Evolutionary conservation across 352 stramenopile genomes (phyloP).

Genomic region (Pythium myriotylum): DNA sequence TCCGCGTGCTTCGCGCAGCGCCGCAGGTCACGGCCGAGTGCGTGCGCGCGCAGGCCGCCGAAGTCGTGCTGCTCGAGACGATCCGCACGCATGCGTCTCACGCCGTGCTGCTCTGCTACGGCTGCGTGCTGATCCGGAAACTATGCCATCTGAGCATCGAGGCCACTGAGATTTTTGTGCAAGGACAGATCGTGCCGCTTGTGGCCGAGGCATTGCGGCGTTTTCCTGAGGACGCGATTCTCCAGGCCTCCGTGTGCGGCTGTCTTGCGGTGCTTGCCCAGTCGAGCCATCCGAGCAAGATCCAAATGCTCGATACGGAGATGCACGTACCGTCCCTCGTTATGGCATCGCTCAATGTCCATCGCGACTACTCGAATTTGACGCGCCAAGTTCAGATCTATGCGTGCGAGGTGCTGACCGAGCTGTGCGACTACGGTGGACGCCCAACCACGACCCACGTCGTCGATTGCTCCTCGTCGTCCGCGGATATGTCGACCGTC

Average conservation of each 20-base stretch:
- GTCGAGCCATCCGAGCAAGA: conserved; percentile 60
- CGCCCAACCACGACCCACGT: conserved; percentile 37
- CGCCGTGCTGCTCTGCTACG: conserved; percentile 75
- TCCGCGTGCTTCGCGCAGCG: conserved; percentile 60
- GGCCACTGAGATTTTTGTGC: conserved; percentile 61
- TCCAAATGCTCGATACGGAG: conserved; percentile 50
- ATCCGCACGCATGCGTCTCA: conserved; percentile 61
- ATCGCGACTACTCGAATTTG: conserved; percentile 72
- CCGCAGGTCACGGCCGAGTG: conserved; percentile 73
- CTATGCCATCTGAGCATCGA: conserved; percentile 73
- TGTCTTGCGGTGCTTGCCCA: conserved; percentile 63
- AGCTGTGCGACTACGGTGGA: conserved; percentile 64
- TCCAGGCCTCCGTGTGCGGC: conserved; percentile 67
- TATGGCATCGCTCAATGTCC: conserved; percentile 47
- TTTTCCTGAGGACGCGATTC: conserved; percentile 68
- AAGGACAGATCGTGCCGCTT: conserved; percentile 54
- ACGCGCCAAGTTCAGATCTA: conserved; percentile 83
- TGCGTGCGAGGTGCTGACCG: conserved; percentile 73
- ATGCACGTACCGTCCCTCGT: conserved; percentile 43
- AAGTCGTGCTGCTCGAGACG: conserved; percentile 55
- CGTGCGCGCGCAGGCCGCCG: conserved; percentile 58
- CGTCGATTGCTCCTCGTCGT: conserved; percentile 28
- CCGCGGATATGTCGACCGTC: conserved; percentile 32
- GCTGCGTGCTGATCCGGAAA: conserved; percentile 75
- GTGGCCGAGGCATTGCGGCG: conserved; percentile 48